These are phyloP conservation scores for Rhododendron mucronatum DNA, from an alignment of 148 eudicot genomes.

Conservation along the genomic window DNA sequence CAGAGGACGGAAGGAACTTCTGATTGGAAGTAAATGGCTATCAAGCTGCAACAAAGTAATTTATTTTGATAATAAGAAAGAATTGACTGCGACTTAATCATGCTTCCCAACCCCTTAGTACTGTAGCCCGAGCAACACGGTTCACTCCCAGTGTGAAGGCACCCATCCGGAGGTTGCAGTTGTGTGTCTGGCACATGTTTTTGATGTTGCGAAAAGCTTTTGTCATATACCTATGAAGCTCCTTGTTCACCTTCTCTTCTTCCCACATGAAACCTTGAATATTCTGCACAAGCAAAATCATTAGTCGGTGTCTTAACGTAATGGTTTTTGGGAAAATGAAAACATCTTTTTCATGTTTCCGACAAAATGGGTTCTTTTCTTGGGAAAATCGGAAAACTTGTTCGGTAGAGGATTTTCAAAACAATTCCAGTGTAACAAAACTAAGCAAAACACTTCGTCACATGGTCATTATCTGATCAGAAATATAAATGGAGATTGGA, in stretches of 20 bases:
- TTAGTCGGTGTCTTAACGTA: not conserved
- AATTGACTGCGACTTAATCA: too few species aligned
- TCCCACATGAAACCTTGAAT: constrained; percentile 68
- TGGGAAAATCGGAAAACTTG: not conserved
- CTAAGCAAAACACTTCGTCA: not conserved
- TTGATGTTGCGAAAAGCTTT: constrained; percentile 43
- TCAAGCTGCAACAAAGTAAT: not conserved
- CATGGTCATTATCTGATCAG: not conserved
- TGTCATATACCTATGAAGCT: constrained; percentile 49
- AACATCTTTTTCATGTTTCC: not conserved
- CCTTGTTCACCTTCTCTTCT: constrained; percentile 53
- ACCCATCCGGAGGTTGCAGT: constrained; percentile 17
- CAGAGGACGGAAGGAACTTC: not conserved
- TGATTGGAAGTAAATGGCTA: not conserved
- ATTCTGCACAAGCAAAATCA: constrained; percentile 35
- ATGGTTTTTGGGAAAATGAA: not conserved
- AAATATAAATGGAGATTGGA: not conserved
- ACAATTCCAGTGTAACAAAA: not conserved
- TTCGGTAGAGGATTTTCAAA: not conserved
- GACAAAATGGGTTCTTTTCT: not conserved
- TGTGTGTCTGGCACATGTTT: constrained; percentile 42
- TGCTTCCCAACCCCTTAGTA: too few species aligned
- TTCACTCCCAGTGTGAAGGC: too few species aligned
- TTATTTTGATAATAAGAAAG: too few species aligned
- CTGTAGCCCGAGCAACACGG: too few species aligned